phyloP scores from a whole-genome alignment of 129 eudicot genomes.

The Oenanthe sinensis region DNA sequence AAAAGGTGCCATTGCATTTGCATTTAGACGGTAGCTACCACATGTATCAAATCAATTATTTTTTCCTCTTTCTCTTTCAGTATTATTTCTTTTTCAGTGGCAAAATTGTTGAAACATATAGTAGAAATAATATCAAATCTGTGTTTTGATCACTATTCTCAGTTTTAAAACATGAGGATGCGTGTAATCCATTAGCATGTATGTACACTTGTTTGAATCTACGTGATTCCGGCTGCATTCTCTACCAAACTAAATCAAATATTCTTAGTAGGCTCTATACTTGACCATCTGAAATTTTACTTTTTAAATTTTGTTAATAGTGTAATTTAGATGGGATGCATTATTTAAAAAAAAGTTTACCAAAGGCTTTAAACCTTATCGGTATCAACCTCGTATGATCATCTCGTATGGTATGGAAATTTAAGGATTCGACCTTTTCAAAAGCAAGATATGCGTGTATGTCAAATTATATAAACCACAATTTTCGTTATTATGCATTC shows the following conservation, averaged over 20 bases:
- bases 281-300: background rate
- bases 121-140: background rate
- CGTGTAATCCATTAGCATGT: slow-evolving; percentile 1
- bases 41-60: background rate
- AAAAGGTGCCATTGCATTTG: slow-evolving; percentile 5
- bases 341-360: too few species aligned
- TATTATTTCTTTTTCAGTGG: background rate
- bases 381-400: too few species aligned
- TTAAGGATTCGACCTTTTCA: too few species aligned
- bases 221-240: background rate
- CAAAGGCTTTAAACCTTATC: too few species aligned
- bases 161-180: background rate
- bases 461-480: too few species aligned
- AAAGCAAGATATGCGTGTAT: too few species aligned
- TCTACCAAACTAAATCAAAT: background rate
- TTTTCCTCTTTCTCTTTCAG: background rate
- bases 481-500: too few species aligned
- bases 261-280: background rate
- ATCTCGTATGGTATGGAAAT: too few species aligned
- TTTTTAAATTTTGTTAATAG: background rate
- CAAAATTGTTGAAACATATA: background rate
- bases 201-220: background rate
- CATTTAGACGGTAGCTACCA: background rate
- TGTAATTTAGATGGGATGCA: too few species aligned
- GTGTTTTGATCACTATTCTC: background rate